These are phyloP conservation scores for Fusarium poae DNA, from an alignment of 2,329 filamentous ascomycete species.

Conservation along the genomic window DNA sequence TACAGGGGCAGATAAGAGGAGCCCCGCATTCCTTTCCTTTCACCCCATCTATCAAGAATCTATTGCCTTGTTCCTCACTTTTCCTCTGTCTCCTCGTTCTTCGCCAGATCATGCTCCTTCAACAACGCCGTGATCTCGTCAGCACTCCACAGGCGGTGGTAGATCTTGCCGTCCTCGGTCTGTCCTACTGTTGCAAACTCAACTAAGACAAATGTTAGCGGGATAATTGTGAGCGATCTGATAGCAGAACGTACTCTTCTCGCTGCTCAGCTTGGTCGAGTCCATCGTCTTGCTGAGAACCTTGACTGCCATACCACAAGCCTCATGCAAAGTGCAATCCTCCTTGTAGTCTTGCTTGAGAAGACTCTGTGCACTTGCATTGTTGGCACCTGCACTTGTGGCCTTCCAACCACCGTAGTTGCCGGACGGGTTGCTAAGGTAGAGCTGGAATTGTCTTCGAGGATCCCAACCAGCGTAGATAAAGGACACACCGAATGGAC, in stretches of 20 bases:
- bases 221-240: not conserved
- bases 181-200: slow-evolving; percentile 98
- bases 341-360: slow-evolving; percentile 99
- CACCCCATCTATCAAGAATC: slow-evolving; percentile 49
- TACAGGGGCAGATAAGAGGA: slow-evolving; percentile 47
- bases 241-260: slow-evolving; percentile 82
- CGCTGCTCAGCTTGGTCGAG: slow-evolving; percentile 96
- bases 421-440: slow-evolving; percentile 97
- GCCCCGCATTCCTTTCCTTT: slow-evolving; percentile 42
- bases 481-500: slow-evolving; percentile 98
- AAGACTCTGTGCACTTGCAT: slow-evolving; percentile 95
- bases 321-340: slow-evolving; percentile 95
- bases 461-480: slow-evolving; percentile 99
- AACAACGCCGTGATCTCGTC: slow-evolving; percentile 95
- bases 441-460: slow-evolving; percentile 96
- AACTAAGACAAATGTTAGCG: slow-evolving; percentile 66
- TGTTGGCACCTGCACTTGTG: slow-evolving; percentile 97
- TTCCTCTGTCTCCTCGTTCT: slow-evolving; percentile 80
- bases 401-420: slow-evolving; percentile 99
- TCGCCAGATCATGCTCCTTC: slow-evolving; percentile 95
- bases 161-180: slow-evolving; percentile 95
- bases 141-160: slow-evolving; percentile 96
- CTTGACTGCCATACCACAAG: slow-evolving; percentile 97
- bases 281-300: slow-evolving; percentile 99
- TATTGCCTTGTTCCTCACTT: slow-evolving; percentile 59